Conservation (phyloP, 345 rosid genomes). For the Theobroma cacao region DNA sequence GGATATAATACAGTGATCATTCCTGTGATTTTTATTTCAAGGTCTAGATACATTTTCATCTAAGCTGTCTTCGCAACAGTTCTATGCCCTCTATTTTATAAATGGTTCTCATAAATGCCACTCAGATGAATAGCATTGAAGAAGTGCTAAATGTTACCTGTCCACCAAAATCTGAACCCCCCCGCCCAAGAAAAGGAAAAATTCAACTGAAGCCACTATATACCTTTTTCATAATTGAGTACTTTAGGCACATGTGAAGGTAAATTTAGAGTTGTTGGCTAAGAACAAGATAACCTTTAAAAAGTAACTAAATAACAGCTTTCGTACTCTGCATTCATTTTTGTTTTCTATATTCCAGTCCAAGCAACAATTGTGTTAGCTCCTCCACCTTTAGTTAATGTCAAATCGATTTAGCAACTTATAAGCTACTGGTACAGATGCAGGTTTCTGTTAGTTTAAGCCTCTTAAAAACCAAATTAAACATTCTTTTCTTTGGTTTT, state of each 20-base stretch:
- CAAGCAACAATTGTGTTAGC: background rate
- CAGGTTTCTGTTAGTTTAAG: background rate
- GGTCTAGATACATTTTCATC: constrained; percentile 39
- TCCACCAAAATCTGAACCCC: background rate
- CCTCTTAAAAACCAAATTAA: background rate
- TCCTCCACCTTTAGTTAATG: background rate
- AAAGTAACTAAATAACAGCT: background rate
- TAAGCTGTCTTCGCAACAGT: background rate
- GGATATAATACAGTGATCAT: constrained; percentile 62
- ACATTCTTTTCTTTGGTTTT: background rate
- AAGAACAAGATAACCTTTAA: background rate
- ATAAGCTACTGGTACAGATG: background rate
- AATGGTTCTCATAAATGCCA: background rate
- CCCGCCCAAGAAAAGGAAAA: background rate
- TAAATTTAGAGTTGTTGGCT: background rate
- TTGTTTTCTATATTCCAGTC: background rate
- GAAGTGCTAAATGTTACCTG: background rate
- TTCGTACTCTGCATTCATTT: too few relatives aligned
- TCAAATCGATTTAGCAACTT: background rate
- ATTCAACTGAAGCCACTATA: background rate
- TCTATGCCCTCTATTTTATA: background rate
- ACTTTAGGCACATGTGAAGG: background rate
- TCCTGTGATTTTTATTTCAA: constrained; percentile 85
- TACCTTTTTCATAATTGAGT: background rate
- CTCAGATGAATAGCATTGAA: background rate